phyloP scores from a whole-genome alignment of 1,284 basidiomycete genomes.

The Irpex rosettiformis region DNA sequence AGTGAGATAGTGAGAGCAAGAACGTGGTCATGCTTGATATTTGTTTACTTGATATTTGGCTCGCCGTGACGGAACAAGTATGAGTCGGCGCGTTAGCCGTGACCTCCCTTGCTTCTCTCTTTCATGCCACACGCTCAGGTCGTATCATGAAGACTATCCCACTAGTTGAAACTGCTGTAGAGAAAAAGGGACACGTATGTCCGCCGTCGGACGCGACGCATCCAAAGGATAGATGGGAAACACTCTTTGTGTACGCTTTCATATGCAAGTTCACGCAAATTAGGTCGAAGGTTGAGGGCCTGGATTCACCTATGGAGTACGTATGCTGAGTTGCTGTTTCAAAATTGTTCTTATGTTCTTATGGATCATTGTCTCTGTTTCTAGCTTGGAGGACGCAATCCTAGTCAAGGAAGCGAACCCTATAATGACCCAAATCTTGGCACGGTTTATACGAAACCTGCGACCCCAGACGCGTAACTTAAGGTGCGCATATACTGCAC shows the following conservation, averaged over 20 bases:
- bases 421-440: slow-evolving; percentile 66
- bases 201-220: slow-evolving; percentile 69
- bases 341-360: not conserved
- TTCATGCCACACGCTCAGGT: slow-evolving; percentile 26
- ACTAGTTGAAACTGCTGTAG: slow-evolving; percentile 22
- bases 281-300: slow-evolving; percentile 67
- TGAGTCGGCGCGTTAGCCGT: slow-evolving; percentile 26
- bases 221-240: slow-evolving; percentile 79
- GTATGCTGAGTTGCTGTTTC: slow-evolving; percentile 28
- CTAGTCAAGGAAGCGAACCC: slow-evolving; percentile 64
- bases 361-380: not conserved
- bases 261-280: slow-evolving; percentile 76
- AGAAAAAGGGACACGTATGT: slow-evolving; percentile 67
- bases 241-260: slow-evolving; percentile 80
- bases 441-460: slow-evolving; percentile 73
- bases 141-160: slow-evolving; percentile 26
- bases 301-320: slow-evolving; percentile 77
- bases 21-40: slow-evolving; percentile 16
- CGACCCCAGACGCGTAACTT: slow-evolving; percentile 81
- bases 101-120: slow-evolving; percentile 26
- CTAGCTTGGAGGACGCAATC: slow-evolving; percentile 74
- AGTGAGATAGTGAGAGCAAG: not conserved
- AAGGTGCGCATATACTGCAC: slow-evolving; percentile 52
- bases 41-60: slow-evolving; percentile 33
- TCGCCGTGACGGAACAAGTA: slow-evolving; percentile 29